Base-by-base conservation (phyloP, 352 stramenopile species). In the Globisporangium mamillatum region DNA sequence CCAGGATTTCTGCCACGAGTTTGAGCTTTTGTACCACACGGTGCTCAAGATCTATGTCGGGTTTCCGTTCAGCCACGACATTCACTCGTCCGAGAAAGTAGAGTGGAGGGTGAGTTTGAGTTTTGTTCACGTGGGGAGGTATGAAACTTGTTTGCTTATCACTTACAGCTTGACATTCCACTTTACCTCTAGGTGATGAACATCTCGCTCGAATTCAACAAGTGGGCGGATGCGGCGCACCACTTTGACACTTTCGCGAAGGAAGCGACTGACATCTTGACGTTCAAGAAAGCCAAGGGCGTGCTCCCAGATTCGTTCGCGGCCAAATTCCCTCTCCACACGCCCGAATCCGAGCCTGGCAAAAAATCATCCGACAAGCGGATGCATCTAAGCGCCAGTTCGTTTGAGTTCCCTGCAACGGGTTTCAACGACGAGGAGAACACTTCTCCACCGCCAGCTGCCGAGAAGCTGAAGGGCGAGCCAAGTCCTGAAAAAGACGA, bases 21-120 rank as follows among this genome's bases (percentile, higher is more conserved):
- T 93, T 62, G 64, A 77, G 36, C 78, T 71, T 8, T 73, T 92
- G 32, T 89, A 74, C 62, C 89, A 95, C 72, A 71, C 72, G 1
- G 82, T 96, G 6, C 72, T 81, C 22, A 93, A 91, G 59, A 73
- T 97, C 18, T 94, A 94, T 70, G 75, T 95, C 2, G 89, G 89
- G 0, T 92, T 96, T n/a, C 88, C 89, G 2, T 84, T 97, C 27
- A 84, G 79, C 24, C 88, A 94, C 63, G 80, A 94, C 60, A 93
- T 95, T 53, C 88, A 96, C 72, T 95, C 87, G 41, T 91, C 87
- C 0, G 90, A 96, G 66, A 87, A 89, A 69, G 86, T 97, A 20
- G 79, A 96, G 52, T 97, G 90, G 90, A 75, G 90, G 60, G 85
- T 93, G 63, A 18, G 78, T 81, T 27, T 27, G 6, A 12, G 44